Conservation (phyloP, 495 filamentous ascomycete genomes). For the Podospora appendiculata region DNA sequence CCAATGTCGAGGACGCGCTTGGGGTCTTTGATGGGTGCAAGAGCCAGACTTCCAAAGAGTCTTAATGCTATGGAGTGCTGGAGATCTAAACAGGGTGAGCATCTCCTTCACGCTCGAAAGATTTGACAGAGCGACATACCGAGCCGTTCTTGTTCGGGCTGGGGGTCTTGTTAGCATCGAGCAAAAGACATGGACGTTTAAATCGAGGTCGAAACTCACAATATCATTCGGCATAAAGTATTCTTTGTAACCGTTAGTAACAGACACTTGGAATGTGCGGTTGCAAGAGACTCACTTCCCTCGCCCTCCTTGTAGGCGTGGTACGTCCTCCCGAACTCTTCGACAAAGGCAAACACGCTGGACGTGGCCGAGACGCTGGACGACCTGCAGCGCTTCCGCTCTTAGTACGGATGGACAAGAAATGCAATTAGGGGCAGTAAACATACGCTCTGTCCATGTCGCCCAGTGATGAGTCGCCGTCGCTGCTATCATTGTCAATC, state of each 20-base stretch:
- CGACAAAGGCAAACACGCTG: not conserved
- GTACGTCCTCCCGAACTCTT: slow-evolving; percentile 43
- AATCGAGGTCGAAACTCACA: not conserved
- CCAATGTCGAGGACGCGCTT: slow-evolving; percentile 16
- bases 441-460: not conserved
- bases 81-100: not conserved
- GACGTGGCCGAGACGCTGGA: not conserved
- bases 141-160: slow-evolving; percentile 12
- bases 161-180: not conserved
- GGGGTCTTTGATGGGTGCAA: not conserved
- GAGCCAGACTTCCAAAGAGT: slow-evolving; percentile 1
- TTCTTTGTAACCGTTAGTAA: not conserved
- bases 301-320: slow-evolving; percentile 38
- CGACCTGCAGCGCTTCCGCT: not conserved
- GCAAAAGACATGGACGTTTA: not conserved
- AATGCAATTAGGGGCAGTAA: not conserved
- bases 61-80: not conserved
- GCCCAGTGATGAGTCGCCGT: not conserved
- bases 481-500: not conserved
- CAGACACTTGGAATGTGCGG: no score
- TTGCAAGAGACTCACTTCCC: not conserved
- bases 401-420: not conserved
- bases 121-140: not conserved
- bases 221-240: not conserved
- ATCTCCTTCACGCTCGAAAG: not conserved